A percentile compares a stretch with the other conserved stretches of the same genome.
Conservation (phyloP, 495 filamentous ascomycete genomes). For the Daldinia bambusicola region DNA sequence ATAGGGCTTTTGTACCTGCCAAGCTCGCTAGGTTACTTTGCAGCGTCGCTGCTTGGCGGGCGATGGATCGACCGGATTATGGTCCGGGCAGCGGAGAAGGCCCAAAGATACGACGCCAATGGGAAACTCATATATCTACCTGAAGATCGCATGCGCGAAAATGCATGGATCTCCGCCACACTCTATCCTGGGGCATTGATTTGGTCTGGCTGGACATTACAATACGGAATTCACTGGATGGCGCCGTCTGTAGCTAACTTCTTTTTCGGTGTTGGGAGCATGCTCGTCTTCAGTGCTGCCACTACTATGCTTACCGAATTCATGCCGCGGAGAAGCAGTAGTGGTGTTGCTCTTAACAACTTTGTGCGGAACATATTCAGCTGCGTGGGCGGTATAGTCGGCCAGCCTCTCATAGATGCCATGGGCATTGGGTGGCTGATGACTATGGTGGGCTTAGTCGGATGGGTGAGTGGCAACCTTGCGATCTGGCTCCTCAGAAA, state of each 20-base stretch:
- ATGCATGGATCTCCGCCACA: slow-evolving; percentile 82
- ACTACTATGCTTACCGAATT: slow-evolving; percentile 93
- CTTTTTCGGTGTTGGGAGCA: slow-evolving; percentile 86
- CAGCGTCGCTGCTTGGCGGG: slow-evolving; percentile 78
- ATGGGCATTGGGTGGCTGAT: slow-evolving; percentile 93
- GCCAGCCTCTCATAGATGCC: slow-evolving; percentile 78
- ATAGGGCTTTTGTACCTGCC: slow-evolving; percentile 87
- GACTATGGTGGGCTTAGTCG: slow-evolving; percentile 77
- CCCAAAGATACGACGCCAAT: slow-evolving; percentile 73
- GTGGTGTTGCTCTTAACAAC: slow-evolving; percentile 86
- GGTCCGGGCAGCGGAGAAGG: slow-evolving; percentile 78
- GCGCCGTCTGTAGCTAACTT: slow-evolving; percentile 78
- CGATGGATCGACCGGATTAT: slow-evolving; percentile 92
- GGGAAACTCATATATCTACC: slow-evolving; percentile 77
- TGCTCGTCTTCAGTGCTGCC: slow-evolving; percentile 84
- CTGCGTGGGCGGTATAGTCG: slow-evolving; percentile 78
- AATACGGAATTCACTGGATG: slow-evolving; percentile 56
- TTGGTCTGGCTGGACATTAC: slow-evolving; percentile 67
- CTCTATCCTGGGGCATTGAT: slow-evolving; percentile 77
- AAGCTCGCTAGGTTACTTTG: slow-evolving; percentile 79
- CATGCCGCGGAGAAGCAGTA: slow-evolving; percentile 75
- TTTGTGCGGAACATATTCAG: slow-evolving; percentile 89
- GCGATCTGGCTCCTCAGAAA: slow-evolving; percentile 74
- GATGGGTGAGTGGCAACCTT: slow-evolving; percentile 60
- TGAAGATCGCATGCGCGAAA: slow-evolving; percentile 91